Conservation (phyloP, 2,329 filamentous ascomycete species). For the Neocatenulostroma microsporum region DNA sequence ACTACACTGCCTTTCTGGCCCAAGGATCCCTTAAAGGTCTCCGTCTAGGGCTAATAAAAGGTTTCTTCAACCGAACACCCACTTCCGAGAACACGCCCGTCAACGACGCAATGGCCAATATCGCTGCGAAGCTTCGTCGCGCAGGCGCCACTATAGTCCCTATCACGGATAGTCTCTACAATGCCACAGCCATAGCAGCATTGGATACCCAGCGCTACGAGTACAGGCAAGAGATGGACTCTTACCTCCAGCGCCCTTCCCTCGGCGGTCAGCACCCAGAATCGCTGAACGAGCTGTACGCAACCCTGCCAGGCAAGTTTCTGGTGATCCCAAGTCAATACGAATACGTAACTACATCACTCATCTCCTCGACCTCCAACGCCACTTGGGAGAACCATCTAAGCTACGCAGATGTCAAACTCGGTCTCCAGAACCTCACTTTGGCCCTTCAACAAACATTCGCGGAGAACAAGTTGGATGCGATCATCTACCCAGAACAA, state of each 20-base stretch:
- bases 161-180: constrained; percentile 44
- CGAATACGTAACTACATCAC: constrained; percentile 45
- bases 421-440: constrained; percentile 48
- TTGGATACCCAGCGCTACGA: constrained; percentile 57
- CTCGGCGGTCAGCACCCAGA: constrained; percentile 38
- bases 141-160: constrained; percentile 47
- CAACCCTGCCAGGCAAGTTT: constrained; percentile 39
- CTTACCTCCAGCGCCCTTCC: constrained; percentile 45
- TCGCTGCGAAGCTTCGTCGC: constrained; percentile 39
- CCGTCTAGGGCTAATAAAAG: constrained; percentile 45
- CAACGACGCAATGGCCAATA: constrained; percentile 44
- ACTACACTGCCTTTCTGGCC: constrained; percentile 41
- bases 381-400: constrained; percentile 34
- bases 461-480: constrained; percentile 43
- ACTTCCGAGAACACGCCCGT: constrained; percentile 51
- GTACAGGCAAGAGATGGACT: constrained; percentile 48
- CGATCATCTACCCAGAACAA: constrained; percentile 58
- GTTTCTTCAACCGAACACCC: constrained; percentile 50
- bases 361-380: constrained; percentile 47
- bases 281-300: constrained; percentile 46
- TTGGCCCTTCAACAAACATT: constrained; percentile 47
- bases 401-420: constrained; percentile 25
- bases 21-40: constrained; percentile 31
- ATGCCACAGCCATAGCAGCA: constrained; percentile 43
- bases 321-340: constrained; percentile 55